A percentile compares a stretch with the other conserved stretches of the same genome.
phyloP scores from a whole-genome alignment of 352 stramenopile genomes.

The Pythium monospermum region DNA sequence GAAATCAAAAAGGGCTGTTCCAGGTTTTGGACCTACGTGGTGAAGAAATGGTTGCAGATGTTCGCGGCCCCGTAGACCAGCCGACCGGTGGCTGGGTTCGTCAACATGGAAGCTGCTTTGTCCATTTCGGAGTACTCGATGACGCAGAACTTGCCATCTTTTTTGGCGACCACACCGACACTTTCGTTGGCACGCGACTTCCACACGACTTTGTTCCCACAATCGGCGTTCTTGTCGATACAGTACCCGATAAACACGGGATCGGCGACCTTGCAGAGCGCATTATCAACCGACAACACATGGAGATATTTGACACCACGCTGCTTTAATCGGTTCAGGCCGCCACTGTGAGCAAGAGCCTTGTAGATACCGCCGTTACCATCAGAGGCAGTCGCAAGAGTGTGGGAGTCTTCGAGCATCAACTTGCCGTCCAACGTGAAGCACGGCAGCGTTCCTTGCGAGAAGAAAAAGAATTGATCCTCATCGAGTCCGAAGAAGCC shows the following conservation, averaged over 20 bases:
- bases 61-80: conserved; percentile 95
- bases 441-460: conserved; percentile 94
- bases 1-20: no score
- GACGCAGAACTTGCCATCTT: conserved; percentile 84
- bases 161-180: conserved; percentile 87
- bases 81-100: conserved; percentile 58
- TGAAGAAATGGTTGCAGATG: conserved; percentile 97
- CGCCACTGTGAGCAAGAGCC: conserved; percentile 87
- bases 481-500: conserved; percentile 89
- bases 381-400: conserved; percentile 92
- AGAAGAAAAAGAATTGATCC: conserved; percentile 93
- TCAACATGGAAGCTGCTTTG: conserved; percentile 51
- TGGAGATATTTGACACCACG: conserved; percentile 93
- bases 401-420: conserved; percentile 87
- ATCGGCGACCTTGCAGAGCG: conserved; percentile 94
- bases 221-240: conserved; percentile 90
- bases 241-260: conserved; percentile 97
- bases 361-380: conserved; percentile 98
- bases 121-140: conserved; percentile 98
- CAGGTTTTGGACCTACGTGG: conserved; percentile 25
- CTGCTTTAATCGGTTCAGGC: conserved; percentile 80
- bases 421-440: conserved; percentile 94
- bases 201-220: conserved; percentile 96
- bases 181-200: conserved; percentile 92
- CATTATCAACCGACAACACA: conserved; percentile 98